Conservation (phyloP, 208 protist genomes). For the Leishmania martiniquensis region DNA sequence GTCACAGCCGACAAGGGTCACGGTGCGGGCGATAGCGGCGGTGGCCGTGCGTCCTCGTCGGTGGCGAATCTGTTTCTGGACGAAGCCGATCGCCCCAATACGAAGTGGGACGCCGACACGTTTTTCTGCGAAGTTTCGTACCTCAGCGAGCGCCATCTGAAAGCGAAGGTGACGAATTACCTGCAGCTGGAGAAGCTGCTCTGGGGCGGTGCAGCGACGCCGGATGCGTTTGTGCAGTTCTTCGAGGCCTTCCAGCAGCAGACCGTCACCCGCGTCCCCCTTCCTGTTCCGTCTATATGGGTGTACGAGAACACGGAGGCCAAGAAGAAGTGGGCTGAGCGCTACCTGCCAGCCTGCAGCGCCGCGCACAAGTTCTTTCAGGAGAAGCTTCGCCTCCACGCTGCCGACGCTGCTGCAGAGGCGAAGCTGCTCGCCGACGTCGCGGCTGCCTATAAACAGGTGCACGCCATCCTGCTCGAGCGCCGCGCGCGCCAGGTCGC, state of each 20-base stretch:
- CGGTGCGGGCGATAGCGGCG: not conserved
- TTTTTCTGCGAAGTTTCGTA: conserved; percentile 74
- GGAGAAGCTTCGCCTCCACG: conserved; percentile 45
- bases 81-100: conserved; percentile 83
- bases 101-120: conserved; percentile 80
- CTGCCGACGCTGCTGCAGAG: conserved; percentile 25
- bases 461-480: conserved; percentile 50
- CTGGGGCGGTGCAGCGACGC: conserved; percentile 32
- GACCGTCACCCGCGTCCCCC: conserved; percentile 67
- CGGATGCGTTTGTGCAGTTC: conserved; percentile 67
- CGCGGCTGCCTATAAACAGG: conserved; percentile 43
- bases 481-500: conserved; percentile 48
- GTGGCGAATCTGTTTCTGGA: conserved; percentile 53
- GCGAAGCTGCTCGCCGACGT: conserved; percentile 51
- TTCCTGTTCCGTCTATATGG: conserved; percentile 81
- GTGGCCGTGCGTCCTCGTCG: not conserved
- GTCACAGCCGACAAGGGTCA: conserved; percentile 8
- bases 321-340: conserved; percentile 73
- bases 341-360: conserved; percentile 64
- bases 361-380: conserved; percentile 65
- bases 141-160: conserved; percentile 71
- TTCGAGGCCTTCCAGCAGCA: conserved; percentile 74
- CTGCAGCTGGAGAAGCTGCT: conserved; percentile 76
- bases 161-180: conserved; percentile 73
- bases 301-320: conserved; percentile 68